phyloP scores from a whole-genome alignment of 345 rosid genomes.

The Acer yangbiense region DNA sequence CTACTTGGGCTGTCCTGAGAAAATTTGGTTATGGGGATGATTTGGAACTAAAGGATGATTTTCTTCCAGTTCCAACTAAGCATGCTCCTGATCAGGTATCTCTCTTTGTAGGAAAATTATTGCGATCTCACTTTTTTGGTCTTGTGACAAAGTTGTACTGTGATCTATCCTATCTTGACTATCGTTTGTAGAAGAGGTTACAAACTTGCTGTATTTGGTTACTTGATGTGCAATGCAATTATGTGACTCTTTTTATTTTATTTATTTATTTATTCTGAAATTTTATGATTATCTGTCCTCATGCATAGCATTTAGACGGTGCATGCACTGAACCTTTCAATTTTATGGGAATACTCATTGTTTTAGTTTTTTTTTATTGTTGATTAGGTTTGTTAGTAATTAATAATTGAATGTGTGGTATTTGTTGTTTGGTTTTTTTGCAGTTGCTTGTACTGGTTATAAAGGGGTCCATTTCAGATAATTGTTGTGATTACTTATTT shows the following conservation, averaged over 20 bases:
- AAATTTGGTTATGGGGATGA: slow-evolving; percentile 73
- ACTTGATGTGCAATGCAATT: neutral
- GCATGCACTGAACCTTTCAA: slow-evolving; percentile 6
- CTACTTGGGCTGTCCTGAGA: slow-evolving; percentile 83
- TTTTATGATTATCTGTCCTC: neutral
- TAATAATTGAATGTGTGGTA: neutral
- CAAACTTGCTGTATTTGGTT: neutral
- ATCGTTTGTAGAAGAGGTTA: neutral
- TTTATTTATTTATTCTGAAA: neutral
- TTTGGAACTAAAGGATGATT: slow-evolving; percentile 64
- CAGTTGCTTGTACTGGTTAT: slow-evolving; percentile 5
- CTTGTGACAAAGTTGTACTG: neutral
- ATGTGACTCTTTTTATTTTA: neutral
- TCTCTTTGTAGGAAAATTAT: neutral
- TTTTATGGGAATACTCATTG: neutral
- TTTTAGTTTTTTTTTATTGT: neutral
- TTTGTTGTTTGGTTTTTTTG: slow-evolving; percentile 17
- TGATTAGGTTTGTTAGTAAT: neutral
- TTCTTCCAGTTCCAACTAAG: slow-evolving; percentile 58
- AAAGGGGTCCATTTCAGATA: neutral
- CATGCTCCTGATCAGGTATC: slow-evolving; percentile 77
- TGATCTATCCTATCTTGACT: neutral
- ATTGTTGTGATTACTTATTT: neutral
- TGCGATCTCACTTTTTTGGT: neutral
- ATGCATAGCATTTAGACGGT: neutral